Evolutionary conservation across 2,329 filamentous ascomycete species (phyloP), one percentile per base, ranked within the genome.

Genomic region (Penicillium hesseltinei): DNA sequence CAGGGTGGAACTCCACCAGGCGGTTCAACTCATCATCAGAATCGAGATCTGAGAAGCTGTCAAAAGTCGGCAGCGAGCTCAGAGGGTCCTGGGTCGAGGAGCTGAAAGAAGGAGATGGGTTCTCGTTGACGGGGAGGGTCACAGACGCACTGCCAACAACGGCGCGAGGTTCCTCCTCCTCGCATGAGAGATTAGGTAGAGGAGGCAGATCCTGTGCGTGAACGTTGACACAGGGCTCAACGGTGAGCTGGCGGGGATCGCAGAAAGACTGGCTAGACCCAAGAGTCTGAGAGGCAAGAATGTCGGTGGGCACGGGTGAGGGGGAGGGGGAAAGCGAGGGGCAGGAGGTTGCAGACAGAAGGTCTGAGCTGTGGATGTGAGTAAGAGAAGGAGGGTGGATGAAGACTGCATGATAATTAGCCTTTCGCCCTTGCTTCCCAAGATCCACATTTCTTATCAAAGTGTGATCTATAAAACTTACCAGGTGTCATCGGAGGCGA

Each of bases 401-500:
- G 73, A 85, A 88, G 54, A 88, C 86, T 86, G 65, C 44, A 48
- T 51, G 59, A 64, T 51, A 54, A 63, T 73, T 68, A 73, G 69
- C 58, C 40, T 59, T 54, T 64, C 55, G 54, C 65, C 62, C 58
- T 60, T 58, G 59, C 54, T 54, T 50, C 31, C 23, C 39, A n/a
- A n/a, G 23, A 23, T 36, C 54, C 49, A 56, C 49, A 29, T 35
- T 43, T 42, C 5, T 36, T 33, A 45, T 56, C 54, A 45, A 39
- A 31, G 49, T 48, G 35, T 53, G 36, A 59, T 57, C 50, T 52
- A 52, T 47, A 50, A 44, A 31, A 85, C 91, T 80, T 88, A 96
- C 91, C 86, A 84, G 92, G 92, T 69, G 91, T 95, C 84, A 96
- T 86, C 25, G 91, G 91, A 51, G 92, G 92, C 33, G 92, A 96